Base-by-base conservation (phyloP, 2,329 filamentous ascomycete genomes). In the Hortaea werneckii region DNA sequence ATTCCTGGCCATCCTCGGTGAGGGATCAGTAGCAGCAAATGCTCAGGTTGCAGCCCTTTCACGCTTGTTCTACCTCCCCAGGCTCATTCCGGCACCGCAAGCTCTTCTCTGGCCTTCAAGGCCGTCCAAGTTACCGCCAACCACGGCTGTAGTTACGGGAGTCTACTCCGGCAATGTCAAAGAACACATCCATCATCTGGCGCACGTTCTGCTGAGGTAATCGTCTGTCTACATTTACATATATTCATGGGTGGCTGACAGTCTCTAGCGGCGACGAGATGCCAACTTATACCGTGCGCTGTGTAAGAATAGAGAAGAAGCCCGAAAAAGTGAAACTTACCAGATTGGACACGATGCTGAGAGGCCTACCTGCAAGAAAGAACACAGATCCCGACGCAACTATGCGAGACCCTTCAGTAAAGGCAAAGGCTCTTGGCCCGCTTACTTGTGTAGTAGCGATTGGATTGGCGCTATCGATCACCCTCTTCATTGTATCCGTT, bases 1-100 rank as follows among this genome's bases (percentile, higher is more conserved):
- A 57, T 75, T 75, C 55, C 68, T 76, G n/a, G 72, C 72, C 47
- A 71, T 76, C 50, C 59, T 75, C 28, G 72, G 72, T 40, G 72
- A 75, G 58, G 70, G 71, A 60, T 72, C 67, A 41, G 66, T 75
- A 20, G 60, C 70, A 5, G 67, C 70, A 37, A 74, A 72, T 51
- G 70, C 72, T 12, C 70, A 74, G 55, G 70, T 75, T 20, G 67
- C 70, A 5, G 71, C 71, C 0, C 62, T 75, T 5, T 74, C 72
- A 8, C 64, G 58, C 55, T 69, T 72, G 55, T 70, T 71, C 51
- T 73, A 69, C 50, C 58, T 75, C 5, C 72, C 72, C 32, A 67
- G 72, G 35, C 63, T 75, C 34, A 61, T 75, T 9, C 72, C 72
- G 26, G 72, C 72, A 5, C 72, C 72, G 4, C 72, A 75, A 53